Conservation (phyloP, 2,329 filamentous ascomycete genomes). For the Penicillium sp. region DNA sequence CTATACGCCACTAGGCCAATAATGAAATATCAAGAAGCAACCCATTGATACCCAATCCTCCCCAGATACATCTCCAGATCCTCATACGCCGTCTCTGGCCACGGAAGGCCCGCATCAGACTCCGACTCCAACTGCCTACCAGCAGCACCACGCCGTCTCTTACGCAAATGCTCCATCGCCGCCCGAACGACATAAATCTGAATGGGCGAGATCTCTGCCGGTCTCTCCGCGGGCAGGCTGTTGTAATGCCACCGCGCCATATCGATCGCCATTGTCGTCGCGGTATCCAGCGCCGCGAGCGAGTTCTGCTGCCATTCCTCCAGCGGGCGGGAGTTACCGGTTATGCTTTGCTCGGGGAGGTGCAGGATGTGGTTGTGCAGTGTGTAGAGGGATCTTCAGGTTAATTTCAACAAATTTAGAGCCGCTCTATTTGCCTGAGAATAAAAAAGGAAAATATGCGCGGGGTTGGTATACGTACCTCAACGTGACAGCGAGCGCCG, state of each 20-base stretch:
- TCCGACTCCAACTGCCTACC: background rate
- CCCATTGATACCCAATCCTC: background rate
- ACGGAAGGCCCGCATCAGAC: background rate
- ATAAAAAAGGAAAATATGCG: background rate
- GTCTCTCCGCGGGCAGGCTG: background rate
- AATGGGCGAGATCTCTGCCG: background rate
- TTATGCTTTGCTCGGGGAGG: background rate
- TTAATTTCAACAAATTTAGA: too few relatives aligned
- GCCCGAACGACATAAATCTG: constrained; percentile 4
- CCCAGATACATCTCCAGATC: background rate
- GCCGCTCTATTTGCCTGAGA: too few relatives aligned
- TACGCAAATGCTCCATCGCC: background rate
- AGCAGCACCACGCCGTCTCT: background rate
- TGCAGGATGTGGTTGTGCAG: background rate
- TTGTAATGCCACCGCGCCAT: constrained; percentile 1
- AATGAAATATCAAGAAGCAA: background rate
- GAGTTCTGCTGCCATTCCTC: constrained; percentile 2
- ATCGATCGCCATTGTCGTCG: constrained; percentile 2
- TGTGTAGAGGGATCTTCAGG: background rate
- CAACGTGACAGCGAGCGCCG: background rate
- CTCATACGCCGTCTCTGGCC: too few relatives aligned
- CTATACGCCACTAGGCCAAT: too few relatives aligned
- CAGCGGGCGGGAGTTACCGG: background rate
- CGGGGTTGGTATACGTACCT: background rate
- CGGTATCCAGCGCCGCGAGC: constrained; percentile 3